A percentile compares a stretch with the other conserved stretches of the same genome.
phyloP scores from a whole-genome alignment of 2,329 filamentous ascomycete genomes.

The Amesomyces nigricolor region DNA sequence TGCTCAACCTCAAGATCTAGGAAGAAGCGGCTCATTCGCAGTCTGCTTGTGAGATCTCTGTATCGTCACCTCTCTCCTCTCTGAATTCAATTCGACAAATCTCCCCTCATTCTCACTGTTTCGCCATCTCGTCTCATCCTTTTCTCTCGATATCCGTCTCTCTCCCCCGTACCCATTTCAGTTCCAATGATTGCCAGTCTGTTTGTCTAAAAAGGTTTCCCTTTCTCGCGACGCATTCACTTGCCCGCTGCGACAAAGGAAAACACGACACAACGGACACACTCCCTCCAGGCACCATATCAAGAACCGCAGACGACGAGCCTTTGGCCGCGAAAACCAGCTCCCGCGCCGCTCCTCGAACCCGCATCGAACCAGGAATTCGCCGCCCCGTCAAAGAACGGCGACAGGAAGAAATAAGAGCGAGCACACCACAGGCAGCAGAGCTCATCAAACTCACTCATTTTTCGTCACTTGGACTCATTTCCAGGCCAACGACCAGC shows the following conservation, averaged over 20 bases:
- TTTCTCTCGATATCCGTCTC: not conserved
- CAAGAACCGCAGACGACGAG: constrained; percentile 8
- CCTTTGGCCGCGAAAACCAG: constrained; percentile 9
- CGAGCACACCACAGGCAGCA: not conserved
- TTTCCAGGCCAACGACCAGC: constrained; percentile 15
- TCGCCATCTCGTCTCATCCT: constrained; percentile 12
- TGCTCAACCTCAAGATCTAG: constrained; percentile 51
- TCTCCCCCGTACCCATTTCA: constrained; percentile 6
- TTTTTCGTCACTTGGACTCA: constrained; percentile 12
- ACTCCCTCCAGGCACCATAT: constrained; percentile 7
- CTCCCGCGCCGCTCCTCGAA: constrained; percentile 7
- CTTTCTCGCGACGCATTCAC: constrained; percentile 34
- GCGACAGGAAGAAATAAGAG: constrained; percentile 14
- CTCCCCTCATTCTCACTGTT: constrained; percentile 5
- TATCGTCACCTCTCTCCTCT: constrained; percentile 27
- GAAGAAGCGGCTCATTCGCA: constrained; percentile 49
- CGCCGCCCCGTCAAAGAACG: constrained; percentile 18
- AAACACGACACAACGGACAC: constrained; percentile 23
- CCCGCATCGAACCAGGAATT: constrained; percentile 17
- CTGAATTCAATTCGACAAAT: constrained; percentile 14
- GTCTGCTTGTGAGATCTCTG: constrained; percentile 44
- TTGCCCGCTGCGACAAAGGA: constrained; percentile 34
- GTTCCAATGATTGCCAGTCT: constrained; percentile 23
- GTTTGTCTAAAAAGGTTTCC: constrained; percentile 25
- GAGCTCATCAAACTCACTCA: constrained; percentile 13